Evolutionary conservation across 2,329 filamentous ascomycete species (phyloP).

Genomic region (Clonostachys chloroleuca): DNA sequence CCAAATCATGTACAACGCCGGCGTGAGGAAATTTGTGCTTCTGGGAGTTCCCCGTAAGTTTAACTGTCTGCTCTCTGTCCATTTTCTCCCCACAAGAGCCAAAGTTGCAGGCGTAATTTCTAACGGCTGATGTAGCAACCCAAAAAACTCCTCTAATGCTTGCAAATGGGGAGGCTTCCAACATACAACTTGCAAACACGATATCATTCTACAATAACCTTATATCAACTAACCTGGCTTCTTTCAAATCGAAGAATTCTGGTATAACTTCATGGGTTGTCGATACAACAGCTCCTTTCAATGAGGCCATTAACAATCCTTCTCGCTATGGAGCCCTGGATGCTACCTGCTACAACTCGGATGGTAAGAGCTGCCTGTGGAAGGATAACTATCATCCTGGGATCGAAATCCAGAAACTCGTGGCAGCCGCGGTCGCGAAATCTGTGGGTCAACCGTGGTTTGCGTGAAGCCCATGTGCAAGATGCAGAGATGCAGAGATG

Average conservation of each 20-base stretch:
- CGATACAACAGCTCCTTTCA: constrained; percentile 33
- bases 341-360: constrained; percentile 30
- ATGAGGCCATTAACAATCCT: constrained; percentile 33
- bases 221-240: constrained; percentile 15
- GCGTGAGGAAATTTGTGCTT: constrained; percentile 54
- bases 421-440: constrained; percentile 25
- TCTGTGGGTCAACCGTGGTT: neutral
- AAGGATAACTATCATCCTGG: constrained; percentile 36
- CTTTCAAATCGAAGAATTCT: constrained; percentile 24
- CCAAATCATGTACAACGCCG: constrained; percentile 41
- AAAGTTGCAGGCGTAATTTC: too few relatives aligned
- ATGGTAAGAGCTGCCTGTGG: constrained; percentile 39
- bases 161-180: too few relatives aligned
- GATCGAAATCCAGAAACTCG: constrained; percentile 29
- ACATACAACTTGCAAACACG: constrained; percentile 16
- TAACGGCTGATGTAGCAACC: too few relatives aligned
- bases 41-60: constrained; percentile 47
- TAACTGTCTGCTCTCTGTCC: neutral
- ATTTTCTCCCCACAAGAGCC: too few relatives aligned
- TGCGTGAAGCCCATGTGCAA: too few relatives aligned
- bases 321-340: constrained; percentile 31
- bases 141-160: constrained; percentile 4
- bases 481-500: too few relatives aligned
- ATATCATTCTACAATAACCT: constrained; percentile 31
- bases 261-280: constrained; percentile 25